phyloP scores from a whole-genome alignment of 179 eudicot genomes.

The Nepenthes alata region DNA sequence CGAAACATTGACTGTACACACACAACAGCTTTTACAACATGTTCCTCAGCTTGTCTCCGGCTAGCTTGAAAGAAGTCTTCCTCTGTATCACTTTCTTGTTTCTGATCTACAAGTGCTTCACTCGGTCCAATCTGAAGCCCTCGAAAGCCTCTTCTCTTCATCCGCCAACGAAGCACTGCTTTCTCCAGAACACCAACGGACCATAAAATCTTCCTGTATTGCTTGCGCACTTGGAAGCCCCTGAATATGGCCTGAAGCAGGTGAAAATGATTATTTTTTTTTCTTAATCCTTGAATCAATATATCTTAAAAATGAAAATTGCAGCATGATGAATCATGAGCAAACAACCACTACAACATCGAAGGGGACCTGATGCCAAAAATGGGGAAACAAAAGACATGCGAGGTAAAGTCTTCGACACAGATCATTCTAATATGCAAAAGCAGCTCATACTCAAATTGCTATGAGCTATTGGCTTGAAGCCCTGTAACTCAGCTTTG shows the following conservation, averaged over 20 bases:
- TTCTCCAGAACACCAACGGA: conserved; percentile 92
- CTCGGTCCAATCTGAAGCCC: conserved; percentile 42
- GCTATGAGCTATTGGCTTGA: too few relatives aligned
- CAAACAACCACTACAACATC: too few relatives aligned
- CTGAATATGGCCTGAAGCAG: conserved; percentile 54
- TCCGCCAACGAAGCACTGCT: conserved; percentile 78
- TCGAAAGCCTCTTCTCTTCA: conserved; percentile 67
- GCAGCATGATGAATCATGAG: too few relatives aligned
- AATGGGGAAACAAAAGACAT: too few relatives aligned
- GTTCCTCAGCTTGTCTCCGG: conserved; percentile 82
- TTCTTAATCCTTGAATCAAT: too few relatives aligned
- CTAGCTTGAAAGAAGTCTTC: conserved; percentile 84
- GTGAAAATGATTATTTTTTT: not conserved
- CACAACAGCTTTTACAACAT: conserved; percentile 77
- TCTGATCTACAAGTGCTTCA: conserved; percentile 24
- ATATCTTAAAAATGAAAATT: too few relatives aligned
- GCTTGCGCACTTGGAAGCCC: conserved; percentile 65
- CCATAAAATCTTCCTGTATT: conserved; percentile 62
- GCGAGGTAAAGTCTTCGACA: too few relatives aligned
- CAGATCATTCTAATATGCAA: too few relatives aligned
- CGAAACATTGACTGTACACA: conserved; percentile 92
- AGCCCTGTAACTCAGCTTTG: too few relatives aligned
- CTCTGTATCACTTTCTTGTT: conserved; percentile 41
- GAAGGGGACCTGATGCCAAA: too few relatives aligned
- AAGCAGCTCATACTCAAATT: too few relatives aligned